These are phyloP conservation scores for Termitomyces sp. DNA, from an alignment of 768 basidiomycete species.

Conservation along the genomic window DNA sequence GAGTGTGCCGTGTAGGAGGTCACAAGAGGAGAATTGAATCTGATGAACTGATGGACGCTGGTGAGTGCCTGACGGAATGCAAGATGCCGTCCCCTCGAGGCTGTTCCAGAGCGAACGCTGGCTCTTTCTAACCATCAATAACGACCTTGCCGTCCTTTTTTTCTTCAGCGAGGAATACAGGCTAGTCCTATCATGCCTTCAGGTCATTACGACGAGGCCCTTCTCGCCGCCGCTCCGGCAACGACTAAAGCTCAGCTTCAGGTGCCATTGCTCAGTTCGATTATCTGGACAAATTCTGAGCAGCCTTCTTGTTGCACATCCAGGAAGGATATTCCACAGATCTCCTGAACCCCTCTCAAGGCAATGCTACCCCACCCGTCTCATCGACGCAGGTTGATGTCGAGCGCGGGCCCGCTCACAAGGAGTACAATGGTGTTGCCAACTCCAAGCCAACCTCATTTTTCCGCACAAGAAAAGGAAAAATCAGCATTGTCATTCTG, in stretches of 20 bases:
- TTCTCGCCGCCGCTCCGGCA: constrained; percentile 29
- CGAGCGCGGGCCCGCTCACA: constrained; percentile 15
- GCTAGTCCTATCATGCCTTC: constrained; percentile 14
- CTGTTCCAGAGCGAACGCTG: constrained; percentile 11
- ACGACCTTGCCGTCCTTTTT: neutral
- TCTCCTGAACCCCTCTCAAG: constrained; percentile 24
- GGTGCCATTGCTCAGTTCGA: constrained; percentile 15
- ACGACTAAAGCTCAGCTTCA: constrained; percentile 34
- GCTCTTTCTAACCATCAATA: neutral
- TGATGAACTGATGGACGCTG: neutral
- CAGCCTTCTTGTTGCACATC: neutral
- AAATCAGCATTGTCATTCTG: constrained; percentile 29
- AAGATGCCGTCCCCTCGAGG: constrained; percentile 4
- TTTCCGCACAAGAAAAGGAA: constrained; percentile 43
- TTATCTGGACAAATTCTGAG: neutral
- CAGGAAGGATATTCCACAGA: constrained; percentile 54
- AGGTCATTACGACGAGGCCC: constrained; percentile 28
- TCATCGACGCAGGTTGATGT: constrained; percentile 15
- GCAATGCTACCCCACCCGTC: constrained; percentile 10
- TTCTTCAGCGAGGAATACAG: constrained; percentile 14
- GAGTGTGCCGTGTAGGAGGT: neutral
- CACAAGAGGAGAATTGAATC: neutral
- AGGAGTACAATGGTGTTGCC: constrained; percentile 14
- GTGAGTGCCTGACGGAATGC: neutral
- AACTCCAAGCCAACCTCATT: constrained; percentile 29